Evolutionary conservation across 129 eudicot genomes (phyloP).

Genomic region (Flaveria sonorensis): DNA sequence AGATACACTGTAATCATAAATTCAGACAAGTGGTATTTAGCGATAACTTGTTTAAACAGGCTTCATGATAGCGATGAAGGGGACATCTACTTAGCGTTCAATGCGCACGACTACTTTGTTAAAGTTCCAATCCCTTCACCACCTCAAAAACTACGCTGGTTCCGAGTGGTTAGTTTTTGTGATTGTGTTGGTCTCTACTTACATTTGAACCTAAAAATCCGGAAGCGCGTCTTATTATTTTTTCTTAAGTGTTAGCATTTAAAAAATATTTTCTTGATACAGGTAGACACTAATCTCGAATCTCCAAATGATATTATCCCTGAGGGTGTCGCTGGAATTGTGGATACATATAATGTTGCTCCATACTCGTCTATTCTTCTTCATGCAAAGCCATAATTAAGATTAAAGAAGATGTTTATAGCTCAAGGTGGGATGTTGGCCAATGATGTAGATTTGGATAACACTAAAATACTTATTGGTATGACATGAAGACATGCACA

Average conservation of each 20-base stretch:
- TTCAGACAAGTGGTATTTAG: background rate
- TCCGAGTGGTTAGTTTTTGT: constrained; percentile 74
- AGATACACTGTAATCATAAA: constrained; percentile 6
- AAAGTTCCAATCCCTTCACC: constrained; percentile 68
- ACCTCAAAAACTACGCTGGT: constrained; percentile 63
- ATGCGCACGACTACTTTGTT: constrained; percentile 85
- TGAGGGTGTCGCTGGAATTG: constrained; percentile 62
- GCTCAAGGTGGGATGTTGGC: background rate
- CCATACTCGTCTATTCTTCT: constrained; percentile 88
- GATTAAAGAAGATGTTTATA: background rate
- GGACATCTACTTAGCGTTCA: constrained; percentile 86
- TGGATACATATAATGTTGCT: constrained; percentile 65
- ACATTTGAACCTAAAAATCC: background rate
- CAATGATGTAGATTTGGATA: background rate
- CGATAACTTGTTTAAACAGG: constrained; percentile 40
- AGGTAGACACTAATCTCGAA: constrained; percentile 92
- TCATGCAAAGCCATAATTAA: constrained; percentile 54
- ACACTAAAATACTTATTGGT: background rate
- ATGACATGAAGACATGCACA: background rate
- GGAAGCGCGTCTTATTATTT: background rate
- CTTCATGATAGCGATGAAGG: constrained; percentile 77
- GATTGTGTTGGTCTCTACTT: constrained; percentile 7
- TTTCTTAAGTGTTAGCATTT: background rate
- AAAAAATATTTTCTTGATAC: constrained; percentile 10
- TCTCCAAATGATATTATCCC: constrained; percentile 72